These are phyloP conservation scores for Eucalyptus sp. DNA, from an alignment of 345 rosid genomes.

Conservation along the genomic window DNA sequence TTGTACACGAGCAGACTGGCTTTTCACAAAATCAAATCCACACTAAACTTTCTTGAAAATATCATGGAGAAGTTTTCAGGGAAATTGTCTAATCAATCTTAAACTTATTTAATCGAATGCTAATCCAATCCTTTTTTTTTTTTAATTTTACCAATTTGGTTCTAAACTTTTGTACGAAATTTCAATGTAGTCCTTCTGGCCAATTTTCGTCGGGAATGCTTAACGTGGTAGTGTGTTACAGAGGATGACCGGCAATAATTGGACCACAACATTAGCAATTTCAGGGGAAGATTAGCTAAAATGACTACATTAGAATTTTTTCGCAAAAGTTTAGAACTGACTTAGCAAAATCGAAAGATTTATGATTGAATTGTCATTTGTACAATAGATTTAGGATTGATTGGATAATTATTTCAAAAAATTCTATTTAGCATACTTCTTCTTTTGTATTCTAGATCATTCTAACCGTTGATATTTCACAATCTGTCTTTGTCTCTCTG, in stretches of 20 bases:
- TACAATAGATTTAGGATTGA: background rate
- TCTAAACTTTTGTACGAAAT: background rate
- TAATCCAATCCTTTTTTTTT: background rate
- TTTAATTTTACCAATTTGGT: background rate
- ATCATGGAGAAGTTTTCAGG: background rate
- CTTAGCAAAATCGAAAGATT: background rate
- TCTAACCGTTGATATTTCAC: background rate
- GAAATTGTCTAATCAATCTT: background rate
- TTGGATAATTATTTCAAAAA: background rate
- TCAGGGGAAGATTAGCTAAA: too few relatives aligned
- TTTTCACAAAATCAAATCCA: background rate
- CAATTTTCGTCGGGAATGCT: fast-evolving
- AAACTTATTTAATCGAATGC: background rate
- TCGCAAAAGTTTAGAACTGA: fast-evolving
- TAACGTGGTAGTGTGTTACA: background rate
- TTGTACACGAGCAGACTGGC: background rate
- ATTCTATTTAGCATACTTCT: background rate
- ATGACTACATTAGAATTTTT: background rate
- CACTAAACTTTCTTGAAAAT: background rate
- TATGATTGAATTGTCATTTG: background rate
- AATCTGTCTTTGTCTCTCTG: background rate
- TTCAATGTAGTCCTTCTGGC: background rate
- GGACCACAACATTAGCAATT: background rate
- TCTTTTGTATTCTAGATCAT: background rate
- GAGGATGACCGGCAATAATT: background rate